These are phyloP conservation scores for Leishmania lainsoni DNA, from an alignment of 208 protist species.

Conservation along the genomic window DNA sequence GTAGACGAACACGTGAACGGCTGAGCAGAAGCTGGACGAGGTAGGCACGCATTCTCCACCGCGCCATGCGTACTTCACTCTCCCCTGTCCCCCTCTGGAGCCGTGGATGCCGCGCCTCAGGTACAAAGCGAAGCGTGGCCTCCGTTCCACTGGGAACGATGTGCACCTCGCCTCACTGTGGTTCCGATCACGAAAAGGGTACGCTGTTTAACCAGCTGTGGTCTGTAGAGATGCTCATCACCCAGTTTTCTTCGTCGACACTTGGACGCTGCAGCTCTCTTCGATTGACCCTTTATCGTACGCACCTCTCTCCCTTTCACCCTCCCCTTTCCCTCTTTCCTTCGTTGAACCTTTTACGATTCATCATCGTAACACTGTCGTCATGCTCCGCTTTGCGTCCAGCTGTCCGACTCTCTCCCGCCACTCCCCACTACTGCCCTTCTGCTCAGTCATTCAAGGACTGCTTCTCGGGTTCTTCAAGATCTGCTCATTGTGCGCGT, in stretches of 20 bases:
- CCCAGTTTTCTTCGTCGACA: not conserved
- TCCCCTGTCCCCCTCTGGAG: not conserved
- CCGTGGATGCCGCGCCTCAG: not conserved
- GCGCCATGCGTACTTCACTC: not conserved
- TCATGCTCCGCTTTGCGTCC: not conserved
- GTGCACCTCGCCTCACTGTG: not conserved
- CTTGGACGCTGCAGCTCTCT: not conserved
- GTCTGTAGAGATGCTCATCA: not conserved
- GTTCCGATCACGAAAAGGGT: not conserved
- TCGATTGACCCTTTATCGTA: not conserved
- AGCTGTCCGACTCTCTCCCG: not conserved
- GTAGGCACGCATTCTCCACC: not conserved
- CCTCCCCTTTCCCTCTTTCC: not conserved
- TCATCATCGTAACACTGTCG: not conserved
- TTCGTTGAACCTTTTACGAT: not conserved
- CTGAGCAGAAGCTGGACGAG: not conserved
- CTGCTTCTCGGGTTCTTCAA: not conserved
- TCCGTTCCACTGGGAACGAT: not conserved
- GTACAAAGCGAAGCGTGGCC: not conserved
- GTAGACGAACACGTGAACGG: not conserved
- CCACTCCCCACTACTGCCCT: not conserved
- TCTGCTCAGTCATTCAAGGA: not conserved
- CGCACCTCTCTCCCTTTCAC: not conserved
- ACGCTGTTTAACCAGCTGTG: not conserved
- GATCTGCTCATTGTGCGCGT: not conserved